Evolutionary conservation across 345 rosid species (phyloP).

Genomic region (Eucalyptus victrix): DNA sequence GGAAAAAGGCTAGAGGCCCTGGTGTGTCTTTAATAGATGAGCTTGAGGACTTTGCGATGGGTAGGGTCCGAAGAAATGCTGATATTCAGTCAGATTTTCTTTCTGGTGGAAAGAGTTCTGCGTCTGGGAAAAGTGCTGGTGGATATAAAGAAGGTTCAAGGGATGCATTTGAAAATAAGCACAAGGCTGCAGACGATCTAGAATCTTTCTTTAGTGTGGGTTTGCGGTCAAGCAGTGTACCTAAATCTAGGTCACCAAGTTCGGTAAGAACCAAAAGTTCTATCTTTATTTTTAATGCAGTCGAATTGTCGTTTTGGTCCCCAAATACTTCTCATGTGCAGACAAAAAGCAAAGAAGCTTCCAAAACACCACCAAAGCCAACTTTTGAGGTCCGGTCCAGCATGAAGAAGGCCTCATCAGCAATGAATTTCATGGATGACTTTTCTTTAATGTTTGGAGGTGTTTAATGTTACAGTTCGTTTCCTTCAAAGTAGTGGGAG

Average conservation of each 20-base stretch:
- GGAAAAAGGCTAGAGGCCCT: slow-evolving; percentile 18
- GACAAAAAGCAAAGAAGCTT: slow-evolving; percentile 17
- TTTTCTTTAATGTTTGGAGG: slow-evolving; percentile 74
- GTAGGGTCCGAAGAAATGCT: slow-evolving; percentile 23
- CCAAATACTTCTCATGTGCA: slow-evolving; percentile 15
- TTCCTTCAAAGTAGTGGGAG: not conserved
- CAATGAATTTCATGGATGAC: slow-evolving; percentile 45
- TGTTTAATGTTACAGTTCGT: not conserved
- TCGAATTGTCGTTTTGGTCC: not conserved
- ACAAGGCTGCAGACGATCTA: slow-evolving; percentile 41
- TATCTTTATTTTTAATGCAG: not conserved
- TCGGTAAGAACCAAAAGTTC: slow-evolving; percentile 28
- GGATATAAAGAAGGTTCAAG: slow-evolving; percentile 50
- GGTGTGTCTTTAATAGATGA: slow-evolving; percentile 49
- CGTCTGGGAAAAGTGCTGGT: slow-evolving; percentile 7
- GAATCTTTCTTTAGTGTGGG: slow-evolving; percentile 44
- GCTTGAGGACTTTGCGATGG: slow-evolving; percentile 70
- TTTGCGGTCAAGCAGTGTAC: slow-evolving; percentile 64
- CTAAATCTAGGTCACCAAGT: slow-evolving; percentile 43
- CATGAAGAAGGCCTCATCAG: slow-evolving; percentile 52
- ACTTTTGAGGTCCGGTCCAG: slow-evolving; percentile 28
- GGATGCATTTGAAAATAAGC: slow-evolving; percentile 20
- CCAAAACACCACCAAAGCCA: slow-evolving; percentile 16
- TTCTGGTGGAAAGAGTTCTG: not conserved
- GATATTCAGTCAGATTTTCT: not conserved